A percentile compares a stretch with the other conserved stretches of the same genome.
These are phyloP conservation scores for Helicocarpus griseus DNA, from an alignment of 2,329 filamentous ascomycete species.

Conservation along the genomic window DNA sequence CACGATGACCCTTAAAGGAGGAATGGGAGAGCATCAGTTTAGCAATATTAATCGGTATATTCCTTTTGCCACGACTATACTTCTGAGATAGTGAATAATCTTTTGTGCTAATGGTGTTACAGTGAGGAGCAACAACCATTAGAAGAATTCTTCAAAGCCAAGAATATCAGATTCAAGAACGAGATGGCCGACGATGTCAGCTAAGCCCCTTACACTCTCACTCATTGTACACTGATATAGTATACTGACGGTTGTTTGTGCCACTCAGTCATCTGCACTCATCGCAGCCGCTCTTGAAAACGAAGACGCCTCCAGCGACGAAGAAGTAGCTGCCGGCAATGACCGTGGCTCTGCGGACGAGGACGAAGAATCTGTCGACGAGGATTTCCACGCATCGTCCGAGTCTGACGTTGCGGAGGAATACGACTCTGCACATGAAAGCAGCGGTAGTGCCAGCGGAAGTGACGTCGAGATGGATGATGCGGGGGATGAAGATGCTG, in stretches of 20 bases:
- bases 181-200: conserved; percentile 94
- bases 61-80: not conserved
- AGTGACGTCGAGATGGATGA: conserved; percentile 52
- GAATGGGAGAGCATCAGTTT: conserved; percentile 85
- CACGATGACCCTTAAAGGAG: conserved; percentile 79
- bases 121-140: conserved; percentile 88
- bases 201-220: conserved; percentile 6
- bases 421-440: conserved; percentile 85
- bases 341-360: conserved; percentile 90
- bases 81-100: conserved; percentile 7
- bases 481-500: conserved; percentile 29
- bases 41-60: conserved; percentile 88
- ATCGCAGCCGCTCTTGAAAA: conserved; percentile 76
- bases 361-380: conserved; percentile 88
- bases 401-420: conserved; percentile 96
- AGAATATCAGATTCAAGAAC: conserved; percentile 92
- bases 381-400: conserved; percentile 87
- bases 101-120: conserved; percentile 18
- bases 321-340: conserved; percentile 58
- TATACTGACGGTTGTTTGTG: conserved; percentile 19
- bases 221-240: not conserved
- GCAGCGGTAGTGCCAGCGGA: conserved; percentile 60
- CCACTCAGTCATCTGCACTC: conserved; percentile 47
- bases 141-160: conserved; percentile 96
- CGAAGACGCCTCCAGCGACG: conserved; percentile 75